These are phyloP conservation scores for Antitrichia curtipendula DNA, from an alignment of 225 moss, liverwort and hornwort genomes.

Conservation along the genomic window DNA sequence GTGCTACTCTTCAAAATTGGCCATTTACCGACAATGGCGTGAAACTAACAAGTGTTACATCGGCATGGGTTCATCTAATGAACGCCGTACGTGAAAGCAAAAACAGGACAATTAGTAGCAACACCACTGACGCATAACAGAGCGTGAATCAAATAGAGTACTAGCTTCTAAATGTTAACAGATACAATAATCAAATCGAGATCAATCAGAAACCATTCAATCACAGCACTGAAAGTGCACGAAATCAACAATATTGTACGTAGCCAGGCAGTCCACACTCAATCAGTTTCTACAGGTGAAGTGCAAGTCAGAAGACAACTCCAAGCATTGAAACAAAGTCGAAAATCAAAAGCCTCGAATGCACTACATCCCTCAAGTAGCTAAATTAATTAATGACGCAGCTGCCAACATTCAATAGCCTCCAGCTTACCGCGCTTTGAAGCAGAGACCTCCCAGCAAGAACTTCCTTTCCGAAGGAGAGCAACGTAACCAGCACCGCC, in stretches of 20 bases:
- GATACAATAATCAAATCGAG: background rate
- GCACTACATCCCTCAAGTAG: background rate
- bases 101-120: background rate
- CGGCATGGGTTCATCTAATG: background rate
- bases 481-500: background rate
- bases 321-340: background rate
- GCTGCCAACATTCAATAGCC: background rate
- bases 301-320: background rate
- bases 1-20: too few species aligned
- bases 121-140: background rate
- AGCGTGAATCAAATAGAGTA: background rate
- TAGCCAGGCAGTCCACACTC: background rate
- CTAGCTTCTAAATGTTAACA: background rate
- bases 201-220: background rate
- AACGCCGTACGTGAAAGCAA: background rate
- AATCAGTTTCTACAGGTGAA: background rate
- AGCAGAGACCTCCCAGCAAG: conserved; percentile 7
- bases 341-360: background rate
- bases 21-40: background rate
- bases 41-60: too few species aligned
- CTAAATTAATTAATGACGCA: background rate
- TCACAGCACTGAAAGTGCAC: background rate
- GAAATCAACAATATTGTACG: background rate
- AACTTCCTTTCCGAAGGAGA: background rate
- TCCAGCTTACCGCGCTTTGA: background rate